These are phyloP conservation scores for Chamaecrista fasciculata DNA, from an alignment of 306 rosid species.

Conservation along the genomic window DNA sequence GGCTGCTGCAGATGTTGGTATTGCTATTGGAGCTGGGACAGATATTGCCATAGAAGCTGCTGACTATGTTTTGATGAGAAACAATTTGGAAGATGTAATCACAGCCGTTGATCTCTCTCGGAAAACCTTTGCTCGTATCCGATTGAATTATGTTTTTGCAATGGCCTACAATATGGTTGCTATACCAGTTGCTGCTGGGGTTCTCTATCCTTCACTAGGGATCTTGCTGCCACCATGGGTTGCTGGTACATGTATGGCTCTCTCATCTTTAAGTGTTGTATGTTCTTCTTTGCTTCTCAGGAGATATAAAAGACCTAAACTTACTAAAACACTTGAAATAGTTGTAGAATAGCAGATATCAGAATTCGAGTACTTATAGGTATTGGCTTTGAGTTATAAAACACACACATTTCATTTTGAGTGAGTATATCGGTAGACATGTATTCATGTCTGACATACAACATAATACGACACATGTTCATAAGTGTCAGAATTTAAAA, in stretches of 20 bases:
- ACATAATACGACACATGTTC: too few species aligned
- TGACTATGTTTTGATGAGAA: conserved; percentile 83
- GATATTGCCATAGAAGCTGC: conserved; percentile 95
- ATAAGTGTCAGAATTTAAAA: too few species aligned
- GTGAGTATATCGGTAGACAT: too few species aligned
- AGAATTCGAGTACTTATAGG: conserved; percentile 8
- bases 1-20: conserved; percentile 84
- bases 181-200: conserved; percentile 85
- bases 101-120: conserved; percentile 86
- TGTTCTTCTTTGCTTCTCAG: conserved; percentile 78
- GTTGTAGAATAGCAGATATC: conserved; percentile 59
- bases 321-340: conserved; percentile 76
- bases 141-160: conserved; percentile 75
- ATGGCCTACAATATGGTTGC: conserved; percentile 88
- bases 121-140: conserved; percentile 70
- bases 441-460: too few species aligned
- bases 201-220: conserved; percentile 59
- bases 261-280: conserved; percentile 82
- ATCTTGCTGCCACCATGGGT: conserved; percentile 83
- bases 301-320: conserved; percentile 77
- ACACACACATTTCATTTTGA: too few species aligned
- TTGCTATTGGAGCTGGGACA: conserved; percentile 92
- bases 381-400: conserved; percentile 25
- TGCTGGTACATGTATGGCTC: conserved; percentile 93
- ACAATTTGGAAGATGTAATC: conserved; percentile 82